Evolutionary conservation across 768 basidiomycete species (phyloP).

Genomic region (Lentinula guzmanii): DNA sequence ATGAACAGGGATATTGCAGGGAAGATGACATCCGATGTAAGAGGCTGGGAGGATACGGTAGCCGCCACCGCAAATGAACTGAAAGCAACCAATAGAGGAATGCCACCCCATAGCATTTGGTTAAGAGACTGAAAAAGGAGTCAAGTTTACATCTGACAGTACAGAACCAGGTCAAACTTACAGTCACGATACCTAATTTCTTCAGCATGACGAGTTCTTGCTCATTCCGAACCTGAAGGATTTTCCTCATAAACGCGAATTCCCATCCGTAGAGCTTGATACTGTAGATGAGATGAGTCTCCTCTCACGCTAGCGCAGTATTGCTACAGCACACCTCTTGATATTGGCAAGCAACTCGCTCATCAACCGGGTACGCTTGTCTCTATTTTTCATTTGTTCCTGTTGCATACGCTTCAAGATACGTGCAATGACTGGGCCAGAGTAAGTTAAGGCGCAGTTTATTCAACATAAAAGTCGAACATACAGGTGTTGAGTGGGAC

Average conservation of each 20-base stretch:
- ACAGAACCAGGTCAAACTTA: constrained; percentile 19
- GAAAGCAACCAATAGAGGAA: constrained; percentile 73
- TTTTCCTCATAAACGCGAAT: constrained; percentile 74
- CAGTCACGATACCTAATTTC: constrained; percentile 74
- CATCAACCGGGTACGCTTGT: constrained; percentile 81
- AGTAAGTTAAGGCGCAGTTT: not conserved
- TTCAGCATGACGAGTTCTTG: constrained; percentile 76
- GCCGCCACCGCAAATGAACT: constrained; percentile 78
- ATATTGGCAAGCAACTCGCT: constrained; percentile 92
- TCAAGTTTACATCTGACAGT: not conserved
- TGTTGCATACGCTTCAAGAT: constrained; percentile 73
- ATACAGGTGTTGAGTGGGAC: constrained; percentile 65
- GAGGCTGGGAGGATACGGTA: constrained; percentile 48
- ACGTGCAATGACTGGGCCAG: constrained; percentile 50
- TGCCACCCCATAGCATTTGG: constrained; percentile 58
- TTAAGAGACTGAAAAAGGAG: constrained; percentile 43
- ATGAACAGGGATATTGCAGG: constrained; percentile 91
- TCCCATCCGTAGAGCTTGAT: constrained; percentile 97
- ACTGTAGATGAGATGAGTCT: constrained; percentile 27
- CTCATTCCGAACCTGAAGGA: constrained; percentile 77
- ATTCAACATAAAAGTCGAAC: constrained; percentile 6
- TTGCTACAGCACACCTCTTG: constrained; percentile 45
- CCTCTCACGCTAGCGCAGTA: not conserved
- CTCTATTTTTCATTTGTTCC: constrained; percentile 90
- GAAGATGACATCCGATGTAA: constrained; percentile 92